Conservation (phyloP, 1,284 basidiomycete genomes). For the Cutaneotrichosporon sp. region DNA sequence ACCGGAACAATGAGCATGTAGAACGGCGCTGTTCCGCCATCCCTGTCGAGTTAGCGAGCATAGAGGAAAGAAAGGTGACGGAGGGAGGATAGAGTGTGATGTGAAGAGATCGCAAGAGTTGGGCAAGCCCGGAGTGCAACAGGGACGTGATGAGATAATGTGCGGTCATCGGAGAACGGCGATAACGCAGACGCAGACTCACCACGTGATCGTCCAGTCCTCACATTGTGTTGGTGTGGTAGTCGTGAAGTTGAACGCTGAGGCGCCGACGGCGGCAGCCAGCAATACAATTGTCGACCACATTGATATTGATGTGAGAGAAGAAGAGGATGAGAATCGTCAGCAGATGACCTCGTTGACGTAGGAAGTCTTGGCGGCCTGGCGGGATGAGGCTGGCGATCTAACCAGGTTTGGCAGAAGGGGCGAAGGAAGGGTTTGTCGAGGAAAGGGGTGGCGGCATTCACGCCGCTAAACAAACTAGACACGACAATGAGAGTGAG, state of each 20-base stretch:
- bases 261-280: neutral
- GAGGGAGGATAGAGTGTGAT: neutral
- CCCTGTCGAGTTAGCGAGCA: constrained; percentile 29
- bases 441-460: too few relatives aligned
- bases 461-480: too few relatives aligned
- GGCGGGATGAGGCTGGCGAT: too few relatives aligned
- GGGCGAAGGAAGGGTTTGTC: too few relatives aligned
- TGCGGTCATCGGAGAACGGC: too few relatives aligned
- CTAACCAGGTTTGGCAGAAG: too few relatives aligned
- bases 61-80: too few relatives aligned
- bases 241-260: constrained; percentile 34
- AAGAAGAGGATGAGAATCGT: neutral
- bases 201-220: constrained; percentile 44
- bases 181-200: constrained; percentile 8
- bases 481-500: too few relatives aligned
- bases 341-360: neutral
- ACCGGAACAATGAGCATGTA: constrained; percentile 41
- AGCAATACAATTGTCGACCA: neutral
- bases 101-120: too few relatives aligned
- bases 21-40: constrained; percentile 42
- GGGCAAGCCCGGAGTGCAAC: too few relatives aligned
- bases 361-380: too few relatives aligned
- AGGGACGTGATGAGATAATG: too few relatives aligned
- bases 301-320: neutral
- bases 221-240: constrained; percentile 44